Evolutionary conservation across 2,329 filamentous ascomycete species (phyloP), one percentile per base, ranked within the genome.

Genomic region (Zalaria sp.): DNA sequence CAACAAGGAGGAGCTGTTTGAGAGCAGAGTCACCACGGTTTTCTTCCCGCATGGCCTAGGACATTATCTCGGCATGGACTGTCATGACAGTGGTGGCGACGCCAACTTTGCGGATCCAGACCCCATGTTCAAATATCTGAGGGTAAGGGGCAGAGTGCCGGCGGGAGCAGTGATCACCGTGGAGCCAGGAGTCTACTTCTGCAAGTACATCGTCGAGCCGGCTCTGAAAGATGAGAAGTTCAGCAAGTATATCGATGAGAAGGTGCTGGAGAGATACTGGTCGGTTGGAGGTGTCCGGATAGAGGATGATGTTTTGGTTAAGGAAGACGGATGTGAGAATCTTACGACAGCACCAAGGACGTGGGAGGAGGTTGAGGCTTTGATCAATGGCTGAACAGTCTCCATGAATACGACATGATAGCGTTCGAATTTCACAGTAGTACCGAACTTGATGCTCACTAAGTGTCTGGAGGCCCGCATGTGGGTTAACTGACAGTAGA

Each of bases 181-280:
- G 34, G 91, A 98, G 67, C 91, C 91, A 8, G 91, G 91, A 18
- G 79, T 80, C 34, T 88, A 88, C 60, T 88, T 88, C 61, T 81
- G 79, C 57, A 69, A 72, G 31, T 79, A 77, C 42, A 86, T 83
- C 48, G 73, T 88, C 45, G 73, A 85, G 62, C 73, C 75, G 18
- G 80, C 78, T 56, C 74, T 83, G 55, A 68, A 81, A 51, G 67
- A 71, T 40, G 68, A 74, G 44, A 63, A 66, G 43, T 77, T 81
- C 55, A 66, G 69, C 34, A 68, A 69, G 44, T 83, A 74, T 51
- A 79, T 91, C 53, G 72, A 88, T 59, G 64, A 66, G 49, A 66
- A 69, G 4, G 71, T 80, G 4, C 62, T 91, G 38, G 75, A 79
- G 46, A 66, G 65, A 47, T 89, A 82, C 58, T 89, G 83, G 67